Base-by-base conservation (phyloP, 768 basidiomycete genomes). In the Astraeus odoratus region DNA sequence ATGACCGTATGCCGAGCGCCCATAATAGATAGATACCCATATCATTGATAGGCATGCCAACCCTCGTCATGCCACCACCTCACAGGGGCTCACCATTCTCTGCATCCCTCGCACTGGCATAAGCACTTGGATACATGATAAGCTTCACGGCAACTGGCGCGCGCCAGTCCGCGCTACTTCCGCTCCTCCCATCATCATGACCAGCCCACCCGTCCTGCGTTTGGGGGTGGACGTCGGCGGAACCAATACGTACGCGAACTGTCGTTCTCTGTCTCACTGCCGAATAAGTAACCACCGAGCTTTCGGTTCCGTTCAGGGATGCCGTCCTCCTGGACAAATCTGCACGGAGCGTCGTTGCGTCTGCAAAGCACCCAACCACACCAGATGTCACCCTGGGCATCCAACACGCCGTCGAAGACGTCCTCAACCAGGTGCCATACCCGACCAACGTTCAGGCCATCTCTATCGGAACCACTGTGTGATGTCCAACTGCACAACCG, bases 391-490 rank as follows among this genome's bases (percentile, higher is more conserved):
- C 80, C 1, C 64, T 63, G 12, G 81, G 82, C 24, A 82, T 84
- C 42, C 75, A 77, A 42, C 48, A 53, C 3, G 79, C 77, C 1
- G 66, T 83, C 16, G 61, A 64, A 10, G 59, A 60, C 2, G 71
- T 80, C 5, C 60, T 83, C 39, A 50, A 65, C 30, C 56, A 65
- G 7, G 68, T 64, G 18, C 54, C 57, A 1, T 57, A 67, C 39
- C 60, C 65, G 4, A 48, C 63, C 2, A 51, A 67, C 1, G 66
- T 83, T 26, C 64, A 74, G 40, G 73, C 75, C 5, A 55, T 83
- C 48, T 70, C 75, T 26, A 76, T 83, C 48, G 81, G 82, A 26
- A 82, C 81, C 0, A 82, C 81, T 0, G 77, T 76, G 40, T 39
- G 65, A 44, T 22, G 19, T 13, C 29, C 37, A 6, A 19, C 18